Conservation (phyloP, 208 protist genomes). For the Trichomonas tenax region DNA sequence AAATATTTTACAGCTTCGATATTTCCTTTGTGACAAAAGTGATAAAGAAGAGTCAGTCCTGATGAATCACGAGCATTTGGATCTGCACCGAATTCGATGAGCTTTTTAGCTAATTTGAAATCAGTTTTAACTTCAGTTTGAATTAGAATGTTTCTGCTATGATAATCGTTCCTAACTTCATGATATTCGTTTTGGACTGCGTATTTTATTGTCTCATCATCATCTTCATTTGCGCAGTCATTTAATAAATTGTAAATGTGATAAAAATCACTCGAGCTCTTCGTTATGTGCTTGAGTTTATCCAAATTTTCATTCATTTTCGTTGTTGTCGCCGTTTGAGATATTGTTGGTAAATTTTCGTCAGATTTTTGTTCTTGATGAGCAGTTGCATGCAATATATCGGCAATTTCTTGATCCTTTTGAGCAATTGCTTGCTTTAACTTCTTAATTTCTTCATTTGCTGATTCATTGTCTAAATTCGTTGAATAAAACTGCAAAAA, state of each 20-base stretch:
- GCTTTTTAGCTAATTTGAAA: neutral
- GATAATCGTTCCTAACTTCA: neutral
- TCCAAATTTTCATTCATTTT: neutral
- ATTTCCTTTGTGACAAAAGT: neutral
- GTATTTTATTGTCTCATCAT: neutral
- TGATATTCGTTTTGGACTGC: neutral
- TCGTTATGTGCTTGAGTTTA: neutral
- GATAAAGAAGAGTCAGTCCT: neutral
- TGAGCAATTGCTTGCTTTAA: neutral
- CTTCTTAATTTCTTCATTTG: neutral
- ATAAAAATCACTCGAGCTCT: neutral
- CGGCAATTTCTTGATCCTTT: neutral
- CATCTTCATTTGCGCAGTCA: neutral
- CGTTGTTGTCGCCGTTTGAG: neutral
- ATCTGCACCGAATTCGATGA: neutral
- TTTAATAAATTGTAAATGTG: neutral
- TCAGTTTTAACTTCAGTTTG: neutral
- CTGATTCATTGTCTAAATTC: neutral
- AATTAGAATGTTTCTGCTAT: neutral
- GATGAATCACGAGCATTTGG: neutral
- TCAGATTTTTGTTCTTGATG: neutral
- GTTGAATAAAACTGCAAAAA: neutral
- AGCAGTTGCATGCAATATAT: neutral
- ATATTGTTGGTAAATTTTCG: neutral
- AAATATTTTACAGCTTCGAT: neutral